Base-by-base conservation (phyloP, 2,329 filamentous ascomycete species). In the Shiraia bambusicola region DNA sequence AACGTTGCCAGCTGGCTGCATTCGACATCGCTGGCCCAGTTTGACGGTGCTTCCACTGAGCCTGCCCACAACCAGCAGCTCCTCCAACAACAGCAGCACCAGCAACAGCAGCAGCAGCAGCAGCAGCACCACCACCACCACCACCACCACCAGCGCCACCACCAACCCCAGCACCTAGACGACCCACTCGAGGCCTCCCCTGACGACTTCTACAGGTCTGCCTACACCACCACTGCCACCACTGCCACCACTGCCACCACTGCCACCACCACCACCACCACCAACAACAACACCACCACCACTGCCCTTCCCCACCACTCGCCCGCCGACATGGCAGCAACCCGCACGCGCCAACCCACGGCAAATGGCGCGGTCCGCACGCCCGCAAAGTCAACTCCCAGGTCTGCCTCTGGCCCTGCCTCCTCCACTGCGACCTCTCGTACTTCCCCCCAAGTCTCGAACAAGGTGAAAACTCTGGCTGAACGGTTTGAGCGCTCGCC, bases 381-480 rank as follows among this genome's bases (percentile, higher is more conserved):
- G 10, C 54, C 56, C 3, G 29, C 55, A 27, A 57, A 58, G 34
- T 36, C 55, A 15, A 50, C 57, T 5, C 45, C 59, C 11, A 47
- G 64, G 11, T 66, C 63, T 10, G 60, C 54, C 34, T 66, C 64
- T 11, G 61, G 59, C 19, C 61, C 63, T 15, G 54, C 61, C 12
- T 55, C 58, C 17, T 59, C 62, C 11, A 42, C 56, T 0, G 37
- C 52, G 30, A 43, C 61, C 4, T 37, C 52, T 19, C 36, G 54
- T 54, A 35, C 58, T 27, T 45, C 52, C 44, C 37, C 61, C 31
- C 34, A 52, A n/a, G 34, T 49, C 26, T 45, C 62, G 47, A 42
- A 61, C 61, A 64, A 65, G 17, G 67, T 69, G 28, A 66, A 52
- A 49, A 65, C 58, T 27, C 59, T 69, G 30, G 65, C 66, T 1